Evolutionary conservation across 345 rosid species (phyloP).

Genomic region (Erucastrum elatum): DNA sequence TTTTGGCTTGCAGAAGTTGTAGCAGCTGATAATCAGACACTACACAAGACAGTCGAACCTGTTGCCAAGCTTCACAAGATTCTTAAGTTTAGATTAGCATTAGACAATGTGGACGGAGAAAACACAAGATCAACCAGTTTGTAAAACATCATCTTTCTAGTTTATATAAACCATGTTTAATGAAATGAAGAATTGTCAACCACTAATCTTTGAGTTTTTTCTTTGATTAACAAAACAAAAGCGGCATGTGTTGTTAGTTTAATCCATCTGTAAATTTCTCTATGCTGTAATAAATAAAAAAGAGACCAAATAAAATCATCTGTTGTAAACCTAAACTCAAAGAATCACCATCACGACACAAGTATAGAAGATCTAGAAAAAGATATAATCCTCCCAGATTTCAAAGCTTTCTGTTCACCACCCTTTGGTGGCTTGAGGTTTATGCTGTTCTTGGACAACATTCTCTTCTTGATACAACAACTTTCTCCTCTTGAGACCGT

Average conservation of each 20-base stretch:
- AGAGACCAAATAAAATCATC: not conserved
- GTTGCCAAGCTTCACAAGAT: conserved; percentile 46
- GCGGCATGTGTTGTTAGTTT: not conserved
- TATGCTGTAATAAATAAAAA: not conserved
- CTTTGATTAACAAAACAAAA: not conserved
- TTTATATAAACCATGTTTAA: too few species aligned
- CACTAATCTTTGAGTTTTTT: not conserved
- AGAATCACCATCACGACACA: conserved; percentile 10
- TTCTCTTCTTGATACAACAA: conserved; percentile 44
- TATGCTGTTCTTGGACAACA: conserved; percentile 11
- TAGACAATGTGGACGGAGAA: conserved; percentile 41
- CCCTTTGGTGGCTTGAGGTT: conserved; percentile 48
- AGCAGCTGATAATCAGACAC: conserved; percentile 41
- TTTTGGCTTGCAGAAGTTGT: not conserved
- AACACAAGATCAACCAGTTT: conserved; percentile 12
- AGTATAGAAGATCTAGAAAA: conserved; percentile 4
- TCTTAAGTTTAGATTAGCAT: conserved; percentile 48
- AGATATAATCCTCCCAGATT: conserved; percentile 1
- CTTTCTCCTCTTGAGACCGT: conserved; percentile 68
- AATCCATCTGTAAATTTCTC: conserved; percentile 23
- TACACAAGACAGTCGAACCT: conserved; percentile 16
- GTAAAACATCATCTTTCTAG: not conserved
- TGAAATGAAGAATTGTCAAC: not conserved
- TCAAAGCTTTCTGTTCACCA: conserved; percentile 14
- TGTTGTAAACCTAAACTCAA: conserved; percentile 1